phyloP scores from a whole-genome alignment of 2,329 filamentous ascomycete genomes.

The Remersonia thermophila region DNA sequence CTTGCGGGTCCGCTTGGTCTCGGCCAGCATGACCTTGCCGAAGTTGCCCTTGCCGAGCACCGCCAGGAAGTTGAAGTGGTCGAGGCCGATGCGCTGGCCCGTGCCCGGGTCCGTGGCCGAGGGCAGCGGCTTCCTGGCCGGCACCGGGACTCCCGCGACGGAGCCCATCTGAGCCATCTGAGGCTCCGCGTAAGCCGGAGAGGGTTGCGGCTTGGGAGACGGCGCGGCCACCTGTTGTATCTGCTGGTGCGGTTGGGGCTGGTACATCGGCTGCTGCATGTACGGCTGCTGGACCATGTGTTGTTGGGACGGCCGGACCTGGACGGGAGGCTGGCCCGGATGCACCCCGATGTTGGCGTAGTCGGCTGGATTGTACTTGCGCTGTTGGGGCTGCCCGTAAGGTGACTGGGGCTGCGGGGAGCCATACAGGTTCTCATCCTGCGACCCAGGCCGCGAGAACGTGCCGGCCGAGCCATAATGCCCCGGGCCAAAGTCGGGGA shows the following conservation, averaged over 20 bases:
- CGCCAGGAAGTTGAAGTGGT: constrained; percentile 98
- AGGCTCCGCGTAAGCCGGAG: constrained; percentile 27
- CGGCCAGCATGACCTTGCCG: constrained; percentile 97
- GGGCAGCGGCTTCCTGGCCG: constrained; percentile 50
- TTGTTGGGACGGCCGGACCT: constrained; percentile 24
- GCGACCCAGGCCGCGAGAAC: constrained; percentile 21
- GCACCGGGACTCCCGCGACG: constrained; percentile 23
- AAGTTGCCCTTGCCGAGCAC: constrained; percentile 99
- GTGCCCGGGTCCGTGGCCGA: constrained; percentile 59
- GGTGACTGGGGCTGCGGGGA: constrained; percentile 20
- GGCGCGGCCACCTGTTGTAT: constrained; percentile 24
- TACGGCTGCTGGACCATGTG: constrained; percentile 27
- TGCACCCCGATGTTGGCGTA: constrained; percentile 54
- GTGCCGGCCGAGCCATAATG: constrained; percentile 20
- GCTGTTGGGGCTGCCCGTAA: constrained; percentile 36
- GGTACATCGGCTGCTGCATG: constrained; percentile 25
- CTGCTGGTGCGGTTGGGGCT: constrained; percentile 22
- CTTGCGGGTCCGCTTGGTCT: constrained; percentile 84
- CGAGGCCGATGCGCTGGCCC: constrained; percentile 77
- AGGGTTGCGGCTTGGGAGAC: constrained; percentile 27
- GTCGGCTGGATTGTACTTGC: constrained; percentile 65
- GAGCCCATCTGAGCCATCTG: constrained; percentile 19
- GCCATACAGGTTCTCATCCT: constrained; percentile 25
- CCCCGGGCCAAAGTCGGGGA: constrained; percentile 23
- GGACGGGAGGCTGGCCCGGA: constrained; percentile 28